Evolutionary conservation across 2,329 filamentous ascomycete genomes (phyloP).

Genomic region (Scleromitrula shiraiana): DNA sequence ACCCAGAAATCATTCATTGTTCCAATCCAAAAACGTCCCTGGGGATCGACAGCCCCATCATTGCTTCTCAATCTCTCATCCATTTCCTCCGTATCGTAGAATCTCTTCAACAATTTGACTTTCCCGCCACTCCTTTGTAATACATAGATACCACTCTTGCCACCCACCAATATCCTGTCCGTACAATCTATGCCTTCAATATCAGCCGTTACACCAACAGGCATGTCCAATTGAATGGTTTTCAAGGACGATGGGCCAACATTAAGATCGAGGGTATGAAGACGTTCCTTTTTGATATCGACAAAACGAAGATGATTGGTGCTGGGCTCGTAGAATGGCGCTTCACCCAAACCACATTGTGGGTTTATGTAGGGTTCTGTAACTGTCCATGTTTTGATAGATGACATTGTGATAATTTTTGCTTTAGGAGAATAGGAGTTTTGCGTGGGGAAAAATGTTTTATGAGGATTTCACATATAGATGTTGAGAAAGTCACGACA

Average conservation of each 20-base stretch:
- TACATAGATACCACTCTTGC: constrained; percentile 76
- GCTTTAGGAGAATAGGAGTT: constrained; percentile 9
- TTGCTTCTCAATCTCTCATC: constrained; percentile 56
- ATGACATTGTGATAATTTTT: constrained; percentile 9
- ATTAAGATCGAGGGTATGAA: constrained; percentile 63
- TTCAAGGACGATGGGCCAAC: constrained; percentile 38
- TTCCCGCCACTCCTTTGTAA: constrained; percentile 54
- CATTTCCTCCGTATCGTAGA: constrained; percentile 31
- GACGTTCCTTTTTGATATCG: constrained; percentile 70
- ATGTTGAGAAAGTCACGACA: not conserved
- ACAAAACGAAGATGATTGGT: constrained; percentile 65
- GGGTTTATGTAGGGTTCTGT: constrained; percentile 47
- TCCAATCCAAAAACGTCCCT: constrained; percentile 78
- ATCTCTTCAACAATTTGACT: constrained; percentile 46
- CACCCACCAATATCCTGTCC: constrained; percentile 65
- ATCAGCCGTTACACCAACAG: constrained; percentile 65
- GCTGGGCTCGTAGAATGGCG: constrained; percentile 61
- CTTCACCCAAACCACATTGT: constrained; percentile 63
- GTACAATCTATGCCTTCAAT: constrained; percentile 55
- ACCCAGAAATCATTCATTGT: constrained; percentile 70
- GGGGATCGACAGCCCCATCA: constrained; percentile 73
- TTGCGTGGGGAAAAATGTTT: not conserved
- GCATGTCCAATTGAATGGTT: constrained; percentile 42
- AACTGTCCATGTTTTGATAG: constrained; percentile 38
- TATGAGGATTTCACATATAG: not conserved